These are phyloP conservation scores for Potentilla sterilis DNA, from an alignment of 306 rosid species.

Conservation along the genomic window DNA sequence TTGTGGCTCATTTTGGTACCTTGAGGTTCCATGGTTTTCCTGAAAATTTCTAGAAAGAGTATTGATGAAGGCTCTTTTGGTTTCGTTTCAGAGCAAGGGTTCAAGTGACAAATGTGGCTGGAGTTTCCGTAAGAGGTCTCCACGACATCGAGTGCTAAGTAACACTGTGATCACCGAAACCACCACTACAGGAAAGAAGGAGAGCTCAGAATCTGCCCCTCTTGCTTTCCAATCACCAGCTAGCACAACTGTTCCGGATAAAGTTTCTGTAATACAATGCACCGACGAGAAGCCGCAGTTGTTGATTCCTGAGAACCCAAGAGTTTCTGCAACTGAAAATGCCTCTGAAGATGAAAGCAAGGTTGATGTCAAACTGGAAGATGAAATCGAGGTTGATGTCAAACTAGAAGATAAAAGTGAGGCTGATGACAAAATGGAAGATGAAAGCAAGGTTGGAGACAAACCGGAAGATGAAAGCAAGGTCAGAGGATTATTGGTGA, in stretches of 20 bases:
- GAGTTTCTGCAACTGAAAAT: constrained; percentile 29
- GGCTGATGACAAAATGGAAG: constrained; percentile 25
- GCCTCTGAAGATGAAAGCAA: not conserved
- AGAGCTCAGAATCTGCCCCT: constrained; percentile 52
- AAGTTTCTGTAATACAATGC: constrained; percentile 42
- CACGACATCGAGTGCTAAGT: constrained; percentile 86
- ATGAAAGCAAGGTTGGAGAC: not conserved
- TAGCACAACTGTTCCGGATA: constrained; percentile 54
- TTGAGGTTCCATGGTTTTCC: not conserved
- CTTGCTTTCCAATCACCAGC: constrained; percentile 40
- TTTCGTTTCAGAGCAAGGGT: constrained; percentile 51
- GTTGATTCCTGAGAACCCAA: constrained; percentile 36
- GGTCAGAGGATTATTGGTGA: constrained; percentile 73
- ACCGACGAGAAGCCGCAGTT: constrained; percentile 54
- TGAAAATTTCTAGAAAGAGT: not conserved
- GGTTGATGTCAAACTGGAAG: constrained; percentile 45
- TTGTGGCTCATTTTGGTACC: not conserved
- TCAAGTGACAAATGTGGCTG: constrained; percentile 82
- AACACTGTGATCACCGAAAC: constrained; percentile 65
- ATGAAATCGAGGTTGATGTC: constrained; percentile 14
- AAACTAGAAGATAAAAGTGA: constrained; percentile 17
- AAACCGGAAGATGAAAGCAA: constrained; percentile 17
- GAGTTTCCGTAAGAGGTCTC: constrained; percentile 92
- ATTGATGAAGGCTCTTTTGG: not conserved
- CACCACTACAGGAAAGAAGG: constrained; percentile 54